Evolutionary conservation across 2,329 filamentous ascomycete genomes (phyloP), one percentile per base, ranked within the genome.

Genomic region (Sporothrix brasiliensis): DNA sequence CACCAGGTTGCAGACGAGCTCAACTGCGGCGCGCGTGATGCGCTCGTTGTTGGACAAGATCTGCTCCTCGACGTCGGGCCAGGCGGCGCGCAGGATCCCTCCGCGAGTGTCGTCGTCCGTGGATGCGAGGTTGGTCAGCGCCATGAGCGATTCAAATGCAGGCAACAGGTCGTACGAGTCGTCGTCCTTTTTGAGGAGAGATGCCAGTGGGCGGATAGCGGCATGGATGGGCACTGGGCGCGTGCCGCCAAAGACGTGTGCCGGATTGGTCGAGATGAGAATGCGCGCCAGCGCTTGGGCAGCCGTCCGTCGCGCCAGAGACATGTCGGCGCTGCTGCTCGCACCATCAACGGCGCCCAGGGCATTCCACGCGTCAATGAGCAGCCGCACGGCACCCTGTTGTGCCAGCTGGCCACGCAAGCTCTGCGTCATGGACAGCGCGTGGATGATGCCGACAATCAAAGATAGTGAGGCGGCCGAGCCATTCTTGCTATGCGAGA

Each of bases 101-200:
- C 86, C 83, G 58, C 90, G 86, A 6, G 87, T 85, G 6, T 88
- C 86, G 47, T 90, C 86, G 68, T 94, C 90, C 14, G 90, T 87
- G 0, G 92, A 96, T 0, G 94, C 95, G 9, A 99, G 87, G 75
- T 99, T 99, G 0, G 95, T 98, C 49, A 99, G 86, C 0, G 95
- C 94, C 79, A 98, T 91, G 10, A 99, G 86, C 0, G 91, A 86
- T 80, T 99, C 95, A 75, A 98, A 99, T 0, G 91, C 89, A 0
- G 95, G 93, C 0, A 99, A 86, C 16, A 98, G 87, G 78, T 97
- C 92, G 67, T 90, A 65, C 27, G 63, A 53, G 44, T 88, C 87
- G 0, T 86, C 81, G 19, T 69, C 69, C 14, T 66, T 70, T 66
- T n/a, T 50, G 34, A 98, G 85, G 69, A 98, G 90, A 24, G 88